Evolutionary conservation across 768 basidiomycete species (phyloP).

Genomic region (Amylocystis lapponica): DNA sequence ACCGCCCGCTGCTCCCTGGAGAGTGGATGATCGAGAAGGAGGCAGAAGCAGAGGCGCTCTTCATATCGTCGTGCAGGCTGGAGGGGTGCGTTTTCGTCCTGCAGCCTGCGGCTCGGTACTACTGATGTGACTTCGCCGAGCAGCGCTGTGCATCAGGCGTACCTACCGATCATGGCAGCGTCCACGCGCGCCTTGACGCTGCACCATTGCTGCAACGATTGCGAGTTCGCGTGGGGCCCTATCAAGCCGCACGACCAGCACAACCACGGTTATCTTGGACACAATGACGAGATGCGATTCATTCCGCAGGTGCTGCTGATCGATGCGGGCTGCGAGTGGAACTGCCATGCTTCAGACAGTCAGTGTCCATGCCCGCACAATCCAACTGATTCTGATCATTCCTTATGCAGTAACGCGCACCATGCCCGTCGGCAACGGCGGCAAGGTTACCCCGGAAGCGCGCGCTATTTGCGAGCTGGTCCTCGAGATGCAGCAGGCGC

Average conservation of each 20-base stretch:
- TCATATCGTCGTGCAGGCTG: conserved; percentile 83
- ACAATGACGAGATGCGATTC: conserved; percentile 35
- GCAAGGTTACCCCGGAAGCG: conserved; percentile 79
- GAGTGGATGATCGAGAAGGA: conserved; percentile 93
- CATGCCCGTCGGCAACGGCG: conserved; percentile 91
- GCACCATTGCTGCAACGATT: conserved; percentile 92
- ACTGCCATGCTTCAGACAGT: conserved; percentile 61
- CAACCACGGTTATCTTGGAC: conserved; percentile 44
- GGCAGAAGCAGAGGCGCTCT: conserved; percentile 90
- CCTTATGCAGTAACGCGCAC: conserved; percentile 55
- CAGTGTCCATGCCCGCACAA: conserved; percentile 24
- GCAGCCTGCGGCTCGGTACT: no score
- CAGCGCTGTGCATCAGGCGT: conserved; percentile 86
- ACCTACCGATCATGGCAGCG: conserved; percentile 88
- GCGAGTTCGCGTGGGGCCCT: conserved; percentile 79
- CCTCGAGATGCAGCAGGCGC: conserved; percentile 82
- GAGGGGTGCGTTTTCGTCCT: conserved; percentile 66
- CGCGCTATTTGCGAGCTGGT: conserved; percentile 84
- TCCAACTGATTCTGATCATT: no score
- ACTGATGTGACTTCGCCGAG: no score
- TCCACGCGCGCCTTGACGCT: conserved; percentile 81
- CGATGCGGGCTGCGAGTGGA: conserved; percentile 93
- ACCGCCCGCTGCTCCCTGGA: conserved; percentile 54
- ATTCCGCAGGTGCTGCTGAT: conserved; percentile 77
- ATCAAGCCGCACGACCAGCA: conserved; percentile 45